Evolutionary conservation across 2,329 filamentous ascomycete species (phyloP), one percentile per base, ranked within the genome.

Genomic region (Aspergillus ustus): DNA sequence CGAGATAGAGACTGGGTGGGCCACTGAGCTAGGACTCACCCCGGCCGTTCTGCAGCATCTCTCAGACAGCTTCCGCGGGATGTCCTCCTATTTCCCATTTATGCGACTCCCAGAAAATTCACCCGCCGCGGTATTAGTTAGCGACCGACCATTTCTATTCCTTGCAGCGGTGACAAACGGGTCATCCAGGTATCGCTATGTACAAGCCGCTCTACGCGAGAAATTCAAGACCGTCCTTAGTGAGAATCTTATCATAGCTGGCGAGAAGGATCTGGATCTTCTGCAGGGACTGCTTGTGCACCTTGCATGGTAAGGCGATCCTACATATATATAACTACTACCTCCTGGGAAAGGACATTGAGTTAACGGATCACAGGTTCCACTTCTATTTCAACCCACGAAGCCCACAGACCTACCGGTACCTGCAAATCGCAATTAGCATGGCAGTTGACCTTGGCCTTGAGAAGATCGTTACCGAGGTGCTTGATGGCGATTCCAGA

Each of bases 351-450:
- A 3, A 22, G n/a, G n/a, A 8, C 6, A 11, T 20, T 25, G n/a
- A 45, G 17, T 17, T 40, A 15, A 43, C 17, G n/a, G 1, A 44
- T 44, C 8, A 5, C 15, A 57, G 55, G 55, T 57, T 57, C n/a
- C 55, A 57, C 28, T 57, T 57, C 55, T 28, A 48, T 19, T 40
- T 57, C 19, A 37, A 50, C 31, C 55, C 55, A 4, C 19, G 55
- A 43, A 57, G 55, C 20, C 45, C 22, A 7, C 55, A 57, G 19
- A 51, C 55, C 7, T 57, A 51, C 15, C 55, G 46, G 51, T 57
- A 57, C 29, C 19, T 51, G 17, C 55, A 57, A 22, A 40, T 57
- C 7, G 20, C 34, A 28, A 49, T 57, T 29, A n/a, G 55, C 20
- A 51, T 57, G 55, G 34, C 43, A 7, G 17, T 51, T 20, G 55